These are phyloP conservation scores for Microglena sp. DNA, from an alignment of 139 green algal genomes.

Conservation along the genomic window DNA sequence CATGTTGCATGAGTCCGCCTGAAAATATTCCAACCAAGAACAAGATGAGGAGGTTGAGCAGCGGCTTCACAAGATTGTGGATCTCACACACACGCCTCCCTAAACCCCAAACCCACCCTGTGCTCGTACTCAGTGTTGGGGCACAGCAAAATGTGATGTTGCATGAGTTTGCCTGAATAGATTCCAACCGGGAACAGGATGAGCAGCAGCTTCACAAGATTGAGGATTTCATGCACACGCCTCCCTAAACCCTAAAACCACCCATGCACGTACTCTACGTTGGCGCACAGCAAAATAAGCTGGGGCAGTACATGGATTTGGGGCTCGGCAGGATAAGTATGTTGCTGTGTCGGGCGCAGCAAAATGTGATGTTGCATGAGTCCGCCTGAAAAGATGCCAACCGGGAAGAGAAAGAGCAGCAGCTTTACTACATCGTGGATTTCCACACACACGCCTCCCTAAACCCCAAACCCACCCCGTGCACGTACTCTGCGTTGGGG, in stretches of 20 bases:
- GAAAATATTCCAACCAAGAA: constrained; percentile 49
- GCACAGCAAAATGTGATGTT: constrained; percentile 16
- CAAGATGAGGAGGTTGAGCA: constrained; percentile 38
- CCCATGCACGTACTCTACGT: too few species aligned
- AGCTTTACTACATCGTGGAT: too few species aligned
- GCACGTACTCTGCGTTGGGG: background rate
- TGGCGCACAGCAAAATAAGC: too few species aligned
- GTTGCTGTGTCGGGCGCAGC: too few species aligned
- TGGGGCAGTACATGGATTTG: too few species aligned
- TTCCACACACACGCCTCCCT: too few species aligned
- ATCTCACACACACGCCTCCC: too few species aligned
- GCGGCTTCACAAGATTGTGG: constrained; percentile 25
- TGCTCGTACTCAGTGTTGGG: background rate
- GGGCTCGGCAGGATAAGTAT: too few species aligned
- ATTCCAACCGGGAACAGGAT: constrained; percentile 45
- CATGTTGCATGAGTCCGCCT: constrained; percentile 23
- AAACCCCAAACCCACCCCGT: background rate
- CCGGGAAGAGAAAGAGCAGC: constrained; percentile 41
- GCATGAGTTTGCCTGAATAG: constrained; percentile 30
- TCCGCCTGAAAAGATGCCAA: constrained; percentile 41
- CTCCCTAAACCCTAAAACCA: too few species aligned
- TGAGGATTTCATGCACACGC: constrained; percentile 27
- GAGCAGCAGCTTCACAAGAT: constrained; percentile 29
- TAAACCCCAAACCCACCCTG: background rate
- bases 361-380: constrained; percentile 21